These are phyloP conservation scores for Leishmania guyanensis DNA, from an alignment of 208 protist genomes.

Conservation along the genomic window DNA sequence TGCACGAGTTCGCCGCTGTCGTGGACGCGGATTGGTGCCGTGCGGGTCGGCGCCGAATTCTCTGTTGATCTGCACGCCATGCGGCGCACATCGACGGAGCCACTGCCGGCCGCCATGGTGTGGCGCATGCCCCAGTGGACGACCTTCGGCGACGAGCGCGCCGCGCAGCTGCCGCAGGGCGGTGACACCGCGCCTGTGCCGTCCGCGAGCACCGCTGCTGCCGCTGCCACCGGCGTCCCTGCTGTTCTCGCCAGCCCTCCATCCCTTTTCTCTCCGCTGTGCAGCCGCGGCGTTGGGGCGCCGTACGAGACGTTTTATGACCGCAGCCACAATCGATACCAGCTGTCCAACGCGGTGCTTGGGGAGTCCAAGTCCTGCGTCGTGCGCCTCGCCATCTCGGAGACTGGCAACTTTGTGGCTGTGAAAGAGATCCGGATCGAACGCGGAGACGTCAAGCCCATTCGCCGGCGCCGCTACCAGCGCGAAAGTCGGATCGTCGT, in stretches of 20 bases:
- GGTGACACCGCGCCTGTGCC: not conserved
- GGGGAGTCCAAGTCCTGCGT: slow-evolving; percentile 50
- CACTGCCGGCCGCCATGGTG: slow-evolving; percentile 1
- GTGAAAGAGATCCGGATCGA: slow-evolving; percentile 54
- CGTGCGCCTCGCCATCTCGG: slow-evolving; percentile 62
- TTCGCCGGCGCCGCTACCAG: slow-evolving; percentile 21
- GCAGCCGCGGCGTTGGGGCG: too few species aligned
- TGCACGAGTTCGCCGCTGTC: not conserved
- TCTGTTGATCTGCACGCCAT: slow-evolving; percentile 7
- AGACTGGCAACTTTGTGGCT: slow-evolving; percentile 60
- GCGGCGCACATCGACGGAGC: not conserved
- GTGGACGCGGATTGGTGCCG: slow-evolving; percentile 2
- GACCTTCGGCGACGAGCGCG: slow-evolving; percentile 8
- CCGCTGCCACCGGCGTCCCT: not conserved
- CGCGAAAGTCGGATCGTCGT: slow-evolving; percentile 35
- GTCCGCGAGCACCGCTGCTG: not conserved
- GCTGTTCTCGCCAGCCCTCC: not conserved
- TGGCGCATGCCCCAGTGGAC: slow-evolving; percentile 22
- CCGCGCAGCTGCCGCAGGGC: not conserved
- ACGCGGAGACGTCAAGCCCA: slow-evolving; percentile 15
- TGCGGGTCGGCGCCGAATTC: not conserved
- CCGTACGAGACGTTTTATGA: slow-evolving; percentile 39
- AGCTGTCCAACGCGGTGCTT: slow-evolving; percentile 46
- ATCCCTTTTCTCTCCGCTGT: not conserved
- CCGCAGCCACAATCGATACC: slow-evolving; percentile 44